Conservation (phyloP, 495 filamentous ascomycete species). For the Baudoinia panamericana region DNA sequence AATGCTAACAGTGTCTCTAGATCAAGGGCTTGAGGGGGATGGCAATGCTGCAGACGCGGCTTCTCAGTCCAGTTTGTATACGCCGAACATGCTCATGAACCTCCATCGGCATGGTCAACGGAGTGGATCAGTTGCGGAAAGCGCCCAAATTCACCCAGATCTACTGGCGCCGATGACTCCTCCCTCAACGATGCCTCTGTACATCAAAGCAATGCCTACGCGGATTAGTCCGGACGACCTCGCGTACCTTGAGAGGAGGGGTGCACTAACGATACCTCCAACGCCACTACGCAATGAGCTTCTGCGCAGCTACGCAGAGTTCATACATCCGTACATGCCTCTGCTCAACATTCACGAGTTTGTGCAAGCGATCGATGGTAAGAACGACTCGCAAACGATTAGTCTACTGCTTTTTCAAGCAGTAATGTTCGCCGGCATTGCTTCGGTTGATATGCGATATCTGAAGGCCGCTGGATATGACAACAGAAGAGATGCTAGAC, state of each 20-base stretch:
- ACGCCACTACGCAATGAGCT: conserved; percentile 55
- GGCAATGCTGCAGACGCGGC: too few relatives aligned
- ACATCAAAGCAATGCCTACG: conserved; percentile 55
- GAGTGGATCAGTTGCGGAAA: neutral
- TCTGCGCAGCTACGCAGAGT: conserved; percentile 60
- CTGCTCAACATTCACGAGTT: conserved; percentile 62
- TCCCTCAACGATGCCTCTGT: conserved; percentile 29
- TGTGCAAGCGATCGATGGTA: conserved; percentile 47
- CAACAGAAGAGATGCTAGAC: conserved; percentile 55
- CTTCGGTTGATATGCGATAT: conserved; percentile 58
- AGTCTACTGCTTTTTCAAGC: conserved; percentile 68
- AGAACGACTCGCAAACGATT: conserved; percentile 51
- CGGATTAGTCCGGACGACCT: conserved; percentile 58
- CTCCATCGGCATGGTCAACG: conserved; percentile 14
- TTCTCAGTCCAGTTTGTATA: too few relatives aligned
- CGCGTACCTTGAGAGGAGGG: conserved; percentile 57
- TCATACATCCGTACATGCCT: conserved; percentile 77
- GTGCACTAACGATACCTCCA: conserved; percentile 57
- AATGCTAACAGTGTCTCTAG: too few relatives aligned
- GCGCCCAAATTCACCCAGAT: neutral
- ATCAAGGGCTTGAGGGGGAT: conserved; percentile 15
- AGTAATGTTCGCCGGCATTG: conserved; percentile 67
- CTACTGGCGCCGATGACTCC: conserved; percentile 6
- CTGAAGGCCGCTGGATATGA: conserved; percentile 55
- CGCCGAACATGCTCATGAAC: conserved; percentile 20